A percentile compares a stretch with the other conserved stretches of the same genome.
These are phyloP conservation scores for Yarrowia sp. DNA, from an alignment of 805 yeast genomes.

Conservation along the genomic window DNA sequence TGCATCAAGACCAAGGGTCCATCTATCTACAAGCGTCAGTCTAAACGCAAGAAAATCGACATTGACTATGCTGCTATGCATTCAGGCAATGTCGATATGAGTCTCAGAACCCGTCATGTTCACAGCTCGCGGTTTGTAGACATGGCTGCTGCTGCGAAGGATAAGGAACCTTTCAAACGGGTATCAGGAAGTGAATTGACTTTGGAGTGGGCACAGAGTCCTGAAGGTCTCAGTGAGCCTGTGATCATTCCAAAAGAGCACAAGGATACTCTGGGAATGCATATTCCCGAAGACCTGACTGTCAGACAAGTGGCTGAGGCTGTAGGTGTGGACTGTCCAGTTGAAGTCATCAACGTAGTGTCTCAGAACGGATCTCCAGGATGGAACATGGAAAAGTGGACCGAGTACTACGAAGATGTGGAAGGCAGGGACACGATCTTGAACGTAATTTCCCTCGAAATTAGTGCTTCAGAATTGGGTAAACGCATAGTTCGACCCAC, in stretches of 20 bases:
- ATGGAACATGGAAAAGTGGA: conserved; percentile 79
- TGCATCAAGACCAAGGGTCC: conserved; percentile 61
- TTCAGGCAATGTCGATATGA: conserved; percentile 43
- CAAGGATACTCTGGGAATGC: conserved; percentile 54
- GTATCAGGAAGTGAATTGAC: conserved; percentile 47
- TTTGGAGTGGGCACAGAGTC: conserved; percentile 50
- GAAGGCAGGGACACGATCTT: conserved; percentile 64
- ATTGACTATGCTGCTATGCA: conserved; percentile 64
- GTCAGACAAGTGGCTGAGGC: conserved; percentile 62
- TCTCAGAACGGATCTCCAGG: conserved; percentile 67
- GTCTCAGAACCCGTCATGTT: conserved; percentile 43
- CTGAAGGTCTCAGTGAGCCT: conserved; percentile 54
- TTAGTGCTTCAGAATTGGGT: conserved; percentile 62
- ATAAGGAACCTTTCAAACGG: conserved; percentile 24
- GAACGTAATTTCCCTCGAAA: conserved; percentile 83
- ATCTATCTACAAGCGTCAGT: conserved; percentile 58
- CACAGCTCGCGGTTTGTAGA: conserved; percentile 48
- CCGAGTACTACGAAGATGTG: conserved; percentile 65
- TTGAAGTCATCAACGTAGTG: conserved; percentile 89
- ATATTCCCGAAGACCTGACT: conserved; percentile 62
- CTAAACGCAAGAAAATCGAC: conserved; percentile 60
- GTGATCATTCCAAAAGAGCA: conserved; percentile 53
- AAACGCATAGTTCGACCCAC: conserved; percentile 67
- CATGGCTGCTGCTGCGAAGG: background rate
- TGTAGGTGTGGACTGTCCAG: conserved; percentile 66